phyloP scores from a whole-genome alignment of 768 basidiomycete species.

The Pleurotus platypus region DNA sequence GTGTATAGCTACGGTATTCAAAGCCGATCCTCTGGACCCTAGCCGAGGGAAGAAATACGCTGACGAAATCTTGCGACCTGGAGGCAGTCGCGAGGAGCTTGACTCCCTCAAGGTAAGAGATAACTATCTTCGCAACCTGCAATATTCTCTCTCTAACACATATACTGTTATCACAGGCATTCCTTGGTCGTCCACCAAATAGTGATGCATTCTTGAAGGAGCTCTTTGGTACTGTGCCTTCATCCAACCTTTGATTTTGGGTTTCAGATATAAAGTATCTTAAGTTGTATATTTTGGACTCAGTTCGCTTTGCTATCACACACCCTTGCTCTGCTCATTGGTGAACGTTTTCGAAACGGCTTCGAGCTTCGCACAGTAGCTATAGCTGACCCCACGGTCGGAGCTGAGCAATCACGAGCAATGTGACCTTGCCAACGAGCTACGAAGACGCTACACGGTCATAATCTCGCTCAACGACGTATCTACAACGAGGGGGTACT shows the following conservation, averaged over 20 bases:
- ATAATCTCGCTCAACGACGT: no score
- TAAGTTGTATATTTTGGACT: no score
- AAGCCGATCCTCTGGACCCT: slow-evolving; percentile 71
- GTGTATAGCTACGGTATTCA: slow-evolving; percentile 66
- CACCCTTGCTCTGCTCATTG: no score
- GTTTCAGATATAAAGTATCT: no score
- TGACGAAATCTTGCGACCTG: slow-evolving; percentile 68
- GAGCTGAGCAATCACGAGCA: no score
- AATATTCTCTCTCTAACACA: not conserved
- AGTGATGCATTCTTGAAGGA: slow-evolving; percentile 72
- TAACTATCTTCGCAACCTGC: not conserved
- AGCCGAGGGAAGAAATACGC: slow-evolving; percentile 65
- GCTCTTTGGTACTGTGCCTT: slow-evolving; percentile 47
- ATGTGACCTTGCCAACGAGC: no score
- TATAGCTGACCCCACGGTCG: no score
- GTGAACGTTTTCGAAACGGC: no score
- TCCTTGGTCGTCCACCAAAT: slow-evolving; percentile 74
- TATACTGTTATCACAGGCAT: slow-evolving; percentile 42
- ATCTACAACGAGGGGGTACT: no score
- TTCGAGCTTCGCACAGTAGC: no score
- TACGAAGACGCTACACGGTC: no score
- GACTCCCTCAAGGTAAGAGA: slow-evolving; percentile 66
- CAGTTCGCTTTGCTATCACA: no score
- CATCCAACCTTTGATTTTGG: slow-evolving; percentile 26
- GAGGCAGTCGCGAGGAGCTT: slow-evolving; percentile 77